Conservation (phyloP, 768 basidiomycete genomes). For the Boletus sp. region DNA sequence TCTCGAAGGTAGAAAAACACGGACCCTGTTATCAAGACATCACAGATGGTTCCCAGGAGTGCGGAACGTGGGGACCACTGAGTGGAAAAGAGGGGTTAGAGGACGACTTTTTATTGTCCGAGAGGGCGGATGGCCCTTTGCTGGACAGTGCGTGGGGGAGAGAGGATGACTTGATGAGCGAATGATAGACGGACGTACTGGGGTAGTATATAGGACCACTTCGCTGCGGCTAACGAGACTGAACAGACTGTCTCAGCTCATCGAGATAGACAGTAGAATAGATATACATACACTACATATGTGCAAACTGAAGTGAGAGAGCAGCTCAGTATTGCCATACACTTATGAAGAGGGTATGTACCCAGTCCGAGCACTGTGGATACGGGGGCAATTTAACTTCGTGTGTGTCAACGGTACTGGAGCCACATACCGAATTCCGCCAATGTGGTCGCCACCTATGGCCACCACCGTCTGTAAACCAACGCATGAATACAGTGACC, state of each 20-base stretch:
- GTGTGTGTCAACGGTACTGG: background rate
- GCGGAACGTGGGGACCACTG: slow-evolving; percentile 30
- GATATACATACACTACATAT: background rate
- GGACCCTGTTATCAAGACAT: slow-evolving; percentile 15
- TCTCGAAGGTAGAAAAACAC: slow-evolving; percentile 21
- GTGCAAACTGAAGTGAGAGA: background rate
- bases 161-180: no score
- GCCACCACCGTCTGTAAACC: background rate
- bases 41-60: slow-evolving; percentile 3
- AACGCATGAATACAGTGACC: background rate
- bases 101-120: no score
- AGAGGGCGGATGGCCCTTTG: no score
- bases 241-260: background rate
- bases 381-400: background rate
- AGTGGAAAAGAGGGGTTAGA: background rate
- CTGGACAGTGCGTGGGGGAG: no score
- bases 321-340: background rate
- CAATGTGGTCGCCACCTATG: background rate
- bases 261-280: background rate
- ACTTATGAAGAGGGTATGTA: background rate
- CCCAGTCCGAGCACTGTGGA: slow-evolving; percentile 1
- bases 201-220: background rate
- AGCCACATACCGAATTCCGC: slow-evolving; percentile 1
- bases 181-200: background rate
- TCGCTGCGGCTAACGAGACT: background rate